A percentile compares a stretch with the other conserved stretches of the same genome.
Conservation (phyloP, 106 monocot genomes). For the Dioscorea alata region DNA sequence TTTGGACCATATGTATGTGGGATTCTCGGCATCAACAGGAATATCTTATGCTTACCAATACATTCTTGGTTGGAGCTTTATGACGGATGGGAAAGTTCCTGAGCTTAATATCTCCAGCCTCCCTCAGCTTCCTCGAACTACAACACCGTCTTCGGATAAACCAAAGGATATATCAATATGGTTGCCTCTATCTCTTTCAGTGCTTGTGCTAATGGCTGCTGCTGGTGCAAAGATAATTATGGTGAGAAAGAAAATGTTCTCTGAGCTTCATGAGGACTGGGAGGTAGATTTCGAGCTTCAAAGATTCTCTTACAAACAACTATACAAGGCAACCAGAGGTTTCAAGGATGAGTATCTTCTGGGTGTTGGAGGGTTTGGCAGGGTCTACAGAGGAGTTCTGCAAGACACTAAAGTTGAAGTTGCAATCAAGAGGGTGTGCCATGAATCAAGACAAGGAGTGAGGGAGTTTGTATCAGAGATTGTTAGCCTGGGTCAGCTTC, state of each 20-base stretch:
- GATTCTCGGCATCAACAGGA: not conserved
- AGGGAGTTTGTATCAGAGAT: constrained; percentile 4
- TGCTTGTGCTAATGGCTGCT: not conserved
- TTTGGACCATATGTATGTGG: not conserved
- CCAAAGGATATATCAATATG: not conserved
- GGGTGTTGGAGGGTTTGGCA: constrained; percentile 3
- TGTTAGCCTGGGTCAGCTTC: too few species aligned
- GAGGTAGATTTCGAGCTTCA: not conserved
- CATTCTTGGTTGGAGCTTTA: constrained; percentile 16
- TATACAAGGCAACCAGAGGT: not conserved
- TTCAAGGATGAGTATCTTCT: constrained; percentile 4
- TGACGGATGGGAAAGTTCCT: not conserved
- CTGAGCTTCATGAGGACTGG: constrained; percentile 2
- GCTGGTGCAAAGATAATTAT: not conserved
- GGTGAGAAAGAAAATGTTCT: constrained; percentile 1
- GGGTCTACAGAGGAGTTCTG: constrained; percentile 4
- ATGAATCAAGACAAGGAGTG: constrained; percentile 9
- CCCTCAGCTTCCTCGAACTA: not conserved
- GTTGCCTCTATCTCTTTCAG: not conserved
- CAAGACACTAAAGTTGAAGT: not conserved
- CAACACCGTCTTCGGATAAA: not conserved
- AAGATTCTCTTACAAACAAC: not conserved
- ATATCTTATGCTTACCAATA: not conserved
- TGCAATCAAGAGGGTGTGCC: constrained; percentile 1
- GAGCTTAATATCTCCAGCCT: constrained; percentile 1